Evolutionary conservation across 371 early-diverging fungal species (phyloP).

Genomic region (Lichtheimia ornata): DNA sequence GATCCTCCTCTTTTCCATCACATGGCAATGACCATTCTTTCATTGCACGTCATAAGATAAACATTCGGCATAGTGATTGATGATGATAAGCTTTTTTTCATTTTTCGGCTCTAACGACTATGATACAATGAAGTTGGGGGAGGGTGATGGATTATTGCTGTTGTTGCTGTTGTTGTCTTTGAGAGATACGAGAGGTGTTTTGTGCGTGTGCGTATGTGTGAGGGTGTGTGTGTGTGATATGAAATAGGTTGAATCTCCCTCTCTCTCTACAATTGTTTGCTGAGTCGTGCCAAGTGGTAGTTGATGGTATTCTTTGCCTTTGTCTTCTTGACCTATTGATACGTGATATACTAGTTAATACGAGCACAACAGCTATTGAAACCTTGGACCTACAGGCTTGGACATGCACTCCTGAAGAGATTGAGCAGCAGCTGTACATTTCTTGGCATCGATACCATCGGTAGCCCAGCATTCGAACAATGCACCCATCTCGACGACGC

Average conservation of each 20-base stretch:
- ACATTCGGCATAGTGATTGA: too few relatives aligned
- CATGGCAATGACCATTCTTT: too few relatives aligned
- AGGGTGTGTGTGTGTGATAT: not conserved
- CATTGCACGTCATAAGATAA: too few relatives aligned
- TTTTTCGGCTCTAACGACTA: too few relatives aligned
- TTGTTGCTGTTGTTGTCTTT: too few relatives aligned
- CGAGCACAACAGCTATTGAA: not conserved
- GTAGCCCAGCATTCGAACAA: slow-evolving; percentile 71
- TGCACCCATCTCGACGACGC: slow-evolving; percentile 67
- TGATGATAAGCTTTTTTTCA: too few relatives aligned
- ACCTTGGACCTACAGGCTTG: slow-evolving; percentile 53
- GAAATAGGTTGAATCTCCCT: not conserved
- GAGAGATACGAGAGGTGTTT: too few relatives aligned
- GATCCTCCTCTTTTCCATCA: too few relatives aligned
- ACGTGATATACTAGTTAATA: not conserved
- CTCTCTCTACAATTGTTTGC: slow-evolving; percentile 59
- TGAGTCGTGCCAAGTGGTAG: slow-evolving; percentile 68
- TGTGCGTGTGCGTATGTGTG: slow-evolving; percentile 1
- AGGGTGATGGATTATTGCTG: too few relatives aligned
- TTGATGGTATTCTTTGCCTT: slow-evolving; percentile 64
- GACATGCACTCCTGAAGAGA: slow-evolving; percentile 64
- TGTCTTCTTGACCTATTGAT: slow-evolving; percentile 45
- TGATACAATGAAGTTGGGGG: too few relatives aligned
- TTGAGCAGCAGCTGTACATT: slow-evolving; percentile 56
- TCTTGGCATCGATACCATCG: slow-evolving; percentile 60